Conservation (phyloP, 2,329 filamentous ascomycete species). For the Westerdykella ornata region DNA sequence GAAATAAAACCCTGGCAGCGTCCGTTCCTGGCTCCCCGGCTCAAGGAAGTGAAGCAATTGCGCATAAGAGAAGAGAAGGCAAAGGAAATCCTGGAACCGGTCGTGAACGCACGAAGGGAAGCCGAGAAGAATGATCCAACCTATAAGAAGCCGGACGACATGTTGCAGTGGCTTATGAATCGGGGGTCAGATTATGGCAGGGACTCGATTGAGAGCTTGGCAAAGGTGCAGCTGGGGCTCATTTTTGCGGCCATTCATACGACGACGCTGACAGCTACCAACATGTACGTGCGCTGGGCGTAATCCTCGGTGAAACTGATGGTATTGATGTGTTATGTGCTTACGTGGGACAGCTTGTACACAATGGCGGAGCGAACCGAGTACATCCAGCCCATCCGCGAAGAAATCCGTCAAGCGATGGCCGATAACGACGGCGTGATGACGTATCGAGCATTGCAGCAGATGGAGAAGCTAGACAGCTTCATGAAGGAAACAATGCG, state of each 20-base stretch:
- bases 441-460: slow-evolving; percentile 24
- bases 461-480: slow-evolving; percentile 33
- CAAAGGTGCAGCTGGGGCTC: slow-evolving; percentile 17
- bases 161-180: slow-evolving; percentile 36
- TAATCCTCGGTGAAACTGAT: neutral
- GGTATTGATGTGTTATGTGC: too few relatives aligned
- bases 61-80: slow-evolving; percentile 13
- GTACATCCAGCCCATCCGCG: slow-evolving; percentile 38
- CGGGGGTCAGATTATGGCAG: slow-evolving; percentile 9
- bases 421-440: slow-evolving; percentile 29
- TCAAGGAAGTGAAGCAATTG: slow-evolving; percentile 20
- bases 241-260: slow-evolving; percentile 31
- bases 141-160: slow-evolving; percentile 32
- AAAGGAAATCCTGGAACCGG: slow-evolving; percentile 15
- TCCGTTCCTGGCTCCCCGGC: slow-evolving; percentile 20
- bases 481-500: slow-evolving; percentile 34
- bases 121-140: slow-evolving; percentile 21
- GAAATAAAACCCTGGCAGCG: slow-evolving; percentile 19
- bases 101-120: slow-evolving; percentile 20
- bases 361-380: slow-evolving; percentile 31
- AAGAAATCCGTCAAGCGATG: slow-evolving; percentile 39
- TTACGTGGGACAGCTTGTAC: slow-evolving; percentile 17
- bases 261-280: slow-evolving; percentile 21
- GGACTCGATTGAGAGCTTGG: slow-evolving; percentile 5
- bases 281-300: slow-evolving; percentile 6